These are phyloP conservation scores for Castanospermum australe DNA, from an alignment of 306 rosid species.

Conservation along the genomic window DNA sequence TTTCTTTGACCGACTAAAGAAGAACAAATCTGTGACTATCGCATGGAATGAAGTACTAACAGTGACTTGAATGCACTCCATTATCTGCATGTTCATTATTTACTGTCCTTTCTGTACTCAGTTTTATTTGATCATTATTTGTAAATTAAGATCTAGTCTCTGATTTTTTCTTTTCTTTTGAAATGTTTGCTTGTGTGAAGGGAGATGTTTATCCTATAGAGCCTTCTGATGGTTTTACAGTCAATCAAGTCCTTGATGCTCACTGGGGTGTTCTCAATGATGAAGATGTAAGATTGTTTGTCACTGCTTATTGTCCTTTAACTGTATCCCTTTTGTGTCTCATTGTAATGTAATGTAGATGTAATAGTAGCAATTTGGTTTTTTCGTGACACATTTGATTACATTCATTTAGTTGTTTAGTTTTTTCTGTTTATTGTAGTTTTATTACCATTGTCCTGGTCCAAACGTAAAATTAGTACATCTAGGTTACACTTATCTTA, in stretches of 20 bases:
- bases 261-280: constrained; percentile 86
- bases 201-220: constrained; percentile 96
- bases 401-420: neutral
- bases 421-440: neutral
- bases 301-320: constrained; percentile 10
- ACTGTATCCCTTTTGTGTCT: constrained; percentile 2
- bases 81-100: constrained; percentile 10
- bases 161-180: constrained; percentile 23
- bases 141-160: constrained; percentile 3
- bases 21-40: constrained; percentile 2
- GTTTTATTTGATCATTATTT: constrained; percentile 12
- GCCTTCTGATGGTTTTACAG: constrained; percentile 49
- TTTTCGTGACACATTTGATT: neutral
- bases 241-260: constrained; percentile 81
- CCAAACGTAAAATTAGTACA: neutral
- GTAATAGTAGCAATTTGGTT: constrained; percentile 1
- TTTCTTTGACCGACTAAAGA: neutral
- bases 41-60: neutral
- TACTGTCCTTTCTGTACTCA: neutral
- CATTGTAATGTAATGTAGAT: constrained; percentile 5
- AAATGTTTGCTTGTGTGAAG: constrained; percentile 40
- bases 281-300: constrained; percentile 67
- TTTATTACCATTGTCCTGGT: neutral
- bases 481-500: neutral
- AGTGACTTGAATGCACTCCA: neutral